A percentile compares a stretch with the other conserved stretches of the same genome.
These are phyloP conservation scores for Musa troglodytarum DNA, from an alignment of 176 grass and related monocot genomes.

Conservation along the genomic window DNA sequence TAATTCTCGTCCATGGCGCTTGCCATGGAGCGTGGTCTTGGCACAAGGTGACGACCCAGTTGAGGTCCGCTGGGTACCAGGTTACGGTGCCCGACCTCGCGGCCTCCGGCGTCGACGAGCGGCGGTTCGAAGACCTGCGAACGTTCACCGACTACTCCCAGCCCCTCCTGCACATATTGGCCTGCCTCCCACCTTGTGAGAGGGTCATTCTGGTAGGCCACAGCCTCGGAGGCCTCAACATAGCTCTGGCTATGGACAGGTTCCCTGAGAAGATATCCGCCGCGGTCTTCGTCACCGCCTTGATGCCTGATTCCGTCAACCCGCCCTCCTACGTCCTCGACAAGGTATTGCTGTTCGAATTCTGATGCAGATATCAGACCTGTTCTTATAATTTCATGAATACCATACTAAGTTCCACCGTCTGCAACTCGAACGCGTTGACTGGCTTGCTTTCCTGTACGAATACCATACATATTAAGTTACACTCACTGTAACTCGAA, in stretches of 20 bases:
- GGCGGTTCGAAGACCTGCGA: slow-evolving; percentile 38
- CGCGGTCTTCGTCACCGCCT: slow-evolving; percentile 59
- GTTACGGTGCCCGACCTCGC: slow-evolving; percentile 63
- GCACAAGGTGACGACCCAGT: slow-evolving; percentile 55
- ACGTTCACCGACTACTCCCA: slow-evolving; percentile 61
- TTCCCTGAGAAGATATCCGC: slow-evolving; percentile 75
- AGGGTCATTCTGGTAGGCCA: slow-evolving; percentile 67
- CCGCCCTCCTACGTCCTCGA: slow-evolving; percentile 37
- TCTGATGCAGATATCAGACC: too few species aligned
- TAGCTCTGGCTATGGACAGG: slow-evolving; percentile 57
- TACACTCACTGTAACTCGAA: too few species aligned
- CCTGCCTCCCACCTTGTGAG: slow-evolving; percentile 36
- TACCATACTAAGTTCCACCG: too few species aligned
- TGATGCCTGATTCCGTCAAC: slow-evolving; percentile 41
- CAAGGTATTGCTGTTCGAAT: slow-evolving; percentile 24
- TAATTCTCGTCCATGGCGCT: slow-evolving; percentile 71
- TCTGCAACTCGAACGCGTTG: too few species aligned
- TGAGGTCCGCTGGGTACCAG: slow-evolving; percentile 45
- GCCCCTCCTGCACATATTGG: slow-evolving; percentile 54
- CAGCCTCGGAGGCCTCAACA: slow-evolving; percentile 54
- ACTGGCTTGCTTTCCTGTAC: neutral
- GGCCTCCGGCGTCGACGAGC: slow-evolving; percentile 53
- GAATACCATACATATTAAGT: too few species aligned
- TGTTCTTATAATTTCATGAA: too few species aligned
- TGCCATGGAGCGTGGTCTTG: slow-evolving; percentile 66